These are phyloP conservation scores for Geotrichum europaeum DNA, from an alignment of 1,139 yeast genomes.

Conservation along the genomic window DNA sequence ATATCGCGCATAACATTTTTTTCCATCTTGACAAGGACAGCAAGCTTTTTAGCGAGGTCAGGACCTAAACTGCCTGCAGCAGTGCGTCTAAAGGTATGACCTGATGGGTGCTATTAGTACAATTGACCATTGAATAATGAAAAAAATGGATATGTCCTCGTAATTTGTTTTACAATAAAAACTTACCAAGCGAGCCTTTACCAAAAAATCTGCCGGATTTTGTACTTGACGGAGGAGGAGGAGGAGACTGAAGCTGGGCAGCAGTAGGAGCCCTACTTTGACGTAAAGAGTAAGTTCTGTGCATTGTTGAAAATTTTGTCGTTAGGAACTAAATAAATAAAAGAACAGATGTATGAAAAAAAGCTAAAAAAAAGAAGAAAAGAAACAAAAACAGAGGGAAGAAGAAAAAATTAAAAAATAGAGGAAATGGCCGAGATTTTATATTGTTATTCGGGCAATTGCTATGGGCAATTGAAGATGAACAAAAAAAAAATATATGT, in stretches of 20 bases:
- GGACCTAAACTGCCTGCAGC: conserved; percentile 95
- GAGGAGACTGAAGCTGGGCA: conserved; percentile 86
- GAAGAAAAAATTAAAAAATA: neutral
- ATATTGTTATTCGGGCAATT: neutral
- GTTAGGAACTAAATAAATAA: neutral
- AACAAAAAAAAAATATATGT: neutral
- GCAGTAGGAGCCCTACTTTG: conserved; percentile 95
- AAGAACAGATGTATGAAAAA: neutral
- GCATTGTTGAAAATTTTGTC: conserved; percentile 48
- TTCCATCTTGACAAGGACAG: conserved; percentile 90
- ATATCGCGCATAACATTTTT: conserved; percentile 92
- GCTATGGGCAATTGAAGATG: neutral
- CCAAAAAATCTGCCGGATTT: conserved; percentile 87
- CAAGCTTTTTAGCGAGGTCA: conserved; percentile 83
- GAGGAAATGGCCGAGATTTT: conserved; percentile 6
- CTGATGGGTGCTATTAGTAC: conserved; percentile 3
- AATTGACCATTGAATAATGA: neutral
- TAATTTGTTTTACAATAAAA: neutral
- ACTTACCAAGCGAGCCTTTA: conserved; percentile 65
- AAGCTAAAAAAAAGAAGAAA: neutral
- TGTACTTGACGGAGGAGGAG: conserved; percentile 88
- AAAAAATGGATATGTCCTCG: neutral
- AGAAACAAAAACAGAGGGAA: neutral
- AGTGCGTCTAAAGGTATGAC: conserved; percentile 69
- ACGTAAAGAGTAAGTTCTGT: conserved; percentile 97